Conservation (phyloP, 2,329 filamentous ascomycete genomes). For the Gyromitra esculenta region DNA sequence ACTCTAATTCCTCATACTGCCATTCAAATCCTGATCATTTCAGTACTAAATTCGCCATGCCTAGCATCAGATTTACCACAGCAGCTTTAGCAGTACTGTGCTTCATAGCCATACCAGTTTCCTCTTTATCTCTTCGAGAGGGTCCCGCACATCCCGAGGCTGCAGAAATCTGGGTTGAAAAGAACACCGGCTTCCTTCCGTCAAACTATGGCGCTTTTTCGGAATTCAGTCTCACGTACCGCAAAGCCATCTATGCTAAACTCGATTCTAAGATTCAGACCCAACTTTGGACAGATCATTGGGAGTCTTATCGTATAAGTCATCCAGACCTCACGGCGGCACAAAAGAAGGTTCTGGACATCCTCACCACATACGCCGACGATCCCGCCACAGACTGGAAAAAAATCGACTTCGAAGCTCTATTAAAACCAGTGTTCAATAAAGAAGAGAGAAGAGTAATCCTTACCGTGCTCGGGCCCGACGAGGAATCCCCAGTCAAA, state of each 20-base stretch:
- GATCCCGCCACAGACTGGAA: not conserved
- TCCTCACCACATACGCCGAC: not conserved
- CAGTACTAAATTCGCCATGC: not conserved
- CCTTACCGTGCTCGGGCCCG: not conserved
- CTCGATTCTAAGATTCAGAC: not conserved
- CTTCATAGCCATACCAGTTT: not conserved
- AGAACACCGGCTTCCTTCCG: not conserved
- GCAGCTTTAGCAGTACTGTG: not conserved
- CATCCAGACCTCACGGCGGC: not conserved
- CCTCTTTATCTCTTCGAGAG: not conserved
- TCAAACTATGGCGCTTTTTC: constrained; percentile 5
- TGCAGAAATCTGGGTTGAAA: not conserved
- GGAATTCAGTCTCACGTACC: constrained; percentile 1
- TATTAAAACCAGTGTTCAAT: not conserved
- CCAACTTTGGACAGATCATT: constrained; percentile 3
- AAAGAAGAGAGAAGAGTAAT: not conserved
- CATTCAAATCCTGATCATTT: not conserved
- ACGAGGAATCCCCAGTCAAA: not conserved
- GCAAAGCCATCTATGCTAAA: constrained; percentile 4
- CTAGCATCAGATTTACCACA: not conserved
- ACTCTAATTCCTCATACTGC: not conserved
- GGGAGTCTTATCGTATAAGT: not conserved
- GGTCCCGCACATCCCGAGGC: not conserved
- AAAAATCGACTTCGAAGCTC: not conserved
- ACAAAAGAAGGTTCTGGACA: constrained; percentile 3